Base-by-base conservation (phyloP, 306 rosid species). In the Casuarina cunninghamiana region DNA sequence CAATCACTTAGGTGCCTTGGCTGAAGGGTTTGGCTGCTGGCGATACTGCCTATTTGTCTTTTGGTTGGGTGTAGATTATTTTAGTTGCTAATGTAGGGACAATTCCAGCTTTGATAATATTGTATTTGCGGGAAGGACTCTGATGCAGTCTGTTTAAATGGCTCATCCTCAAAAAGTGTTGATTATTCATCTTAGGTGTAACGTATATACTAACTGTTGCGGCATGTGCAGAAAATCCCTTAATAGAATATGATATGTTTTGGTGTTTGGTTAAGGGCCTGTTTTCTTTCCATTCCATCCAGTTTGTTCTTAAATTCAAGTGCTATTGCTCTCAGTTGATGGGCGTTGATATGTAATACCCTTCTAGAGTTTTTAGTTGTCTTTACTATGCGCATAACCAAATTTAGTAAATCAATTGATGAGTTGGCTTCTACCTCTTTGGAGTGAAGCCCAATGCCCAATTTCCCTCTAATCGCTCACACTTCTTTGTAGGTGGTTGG, bases 151-250 rank as follows among this genome's bases (percentile, higher is more conserved):
- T 66, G 84, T 86, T 83, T 86, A 77, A 83, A 85, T 79, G 81
- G 80, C 82, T 83, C 83, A 57, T 72, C 82, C 84, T 80, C 51
- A 69, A 26, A 26, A 26, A 85, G 79, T 80, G 57, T 79, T 79
- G 85, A 87, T 83, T 84, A 84, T 84, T 86, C 86, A 44, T 69
- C 82, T 78, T 87, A 82, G 94, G 90, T 78, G 92, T 86, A 84
- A 82, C 85, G 73, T 79, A 79, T 79, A 79, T 88, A 80, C 90
- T 89, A 79, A 88, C 87, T 84, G 80, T 54, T 87, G 85, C 72
- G 86, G 86, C 82, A 80, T 91, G 98, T 91, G 98, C 93, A 91
- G 93, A 88, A 83, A 84, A 88, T 84, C 77, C 84, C 62, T 81
- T 78, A 35, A 53, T 73, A 79, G 77, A 72, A 53, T 69, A 75